A percentile compares a stretch with the other conserved stretches of the same genome.
Conservation (phyloP, 768 basidiomycete species). For the Lactarius sanguifluus region DNA sequence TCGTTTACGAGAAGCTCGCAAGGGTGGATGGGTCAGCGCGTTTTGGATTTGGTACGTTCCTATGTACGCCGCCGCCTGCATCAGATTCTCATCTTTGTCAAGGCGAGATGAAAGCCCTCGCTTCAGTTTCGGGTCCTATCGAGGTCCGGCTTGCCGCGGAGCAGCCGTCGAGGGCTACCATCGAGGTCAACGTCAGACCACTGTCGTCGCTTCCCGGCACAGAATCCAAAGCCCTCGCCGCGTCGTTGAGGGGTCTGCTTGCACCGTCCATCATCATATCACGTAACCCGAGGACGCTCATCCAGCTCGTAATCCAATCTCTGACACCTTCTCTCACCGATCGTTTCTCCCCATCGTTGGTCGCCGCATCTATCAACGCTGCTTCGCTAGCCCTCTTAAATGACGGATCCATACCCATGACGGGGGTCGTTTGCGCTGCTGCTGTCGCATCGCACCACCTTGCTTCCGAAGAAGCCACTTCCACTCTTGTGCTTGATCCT, state of each 20-base stretch:
- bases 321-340: slow-evolving; percentile 37
- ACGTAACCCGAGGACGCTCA: slow-evolving; percentile 65
- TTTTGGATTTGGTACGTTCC: slow-evolving; percentile 57
- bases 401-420: slow-evolving; percentile 70
- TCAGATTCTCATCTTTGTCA: slow-evolving; percentile 7
- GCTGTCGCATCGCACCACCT: slow-evolving; percentile 46
- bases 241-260: slow-evolving; percentile 55
- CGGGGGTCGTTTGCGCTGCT: slow-evolving; percentile 70
- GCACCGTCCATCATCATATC: slow-evolving; percentile 63
- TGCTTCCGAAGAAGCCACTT: slow-evolving; percentile 26
- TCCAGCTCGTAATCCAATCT: slow-evolving; percentile 77
- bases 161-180: slow-evolving; percentile 66
- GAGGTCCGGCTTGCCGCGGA: slow-evolving; percentile 70
- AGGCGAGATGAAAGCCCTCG: slow-evolving; percentile 50
- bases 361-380: slow-evolving; percentile 71
- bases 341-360: slow-evolving; percentile 34
- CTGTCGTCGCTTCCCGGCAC: slow-evolving; percentile 68
- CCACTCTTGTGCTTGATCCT: slow-evolving; percentile 52
- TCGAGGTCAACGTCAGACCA: slow-evolving; percentile 74
- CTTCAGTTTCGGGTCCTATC: slow-evolving; percentile 80
- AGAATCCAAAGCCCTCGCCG: slow-evolving; percentile 58
- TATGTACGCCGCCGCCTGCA: slow-evolving; percentile 11
- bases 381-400: slow-evolving; percentile 66
- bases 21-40: slow-evolving; percentile 76
- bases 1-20: slow-evolving; percentile 61